Conservation (phyloP, 2,329 filamentous ascomycete species). For the Aspergillus pseudotamarii region DNA sequence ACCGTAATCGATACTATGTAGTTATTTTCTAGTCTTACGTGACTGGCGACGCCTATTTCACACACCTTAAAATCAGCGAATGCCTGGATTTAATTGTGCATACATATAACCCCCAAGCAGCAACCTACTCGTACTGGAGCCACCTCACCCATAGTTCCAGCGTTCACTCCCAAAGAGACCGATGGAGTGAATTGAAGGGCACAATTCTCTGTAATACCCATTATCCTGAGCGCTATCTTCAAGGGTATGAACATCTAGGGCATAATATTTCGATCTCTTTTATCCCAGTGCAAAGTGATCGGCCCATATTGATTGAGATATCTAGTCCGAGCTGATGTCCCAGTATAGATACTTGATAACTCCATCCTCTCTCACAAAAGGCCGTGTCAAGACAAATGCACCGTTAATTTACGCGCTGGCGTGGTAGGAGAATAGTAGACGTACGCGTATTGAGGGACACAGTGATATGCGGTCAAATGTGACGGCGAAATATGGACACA, state of each 20-base stretch:
- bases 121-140: background rate
- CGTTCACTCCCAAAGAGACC: background rate
- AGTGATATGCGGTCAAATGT: background rate
- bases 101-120: background rate
- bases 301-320: background rate
- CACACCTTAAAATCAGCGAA: background rate
- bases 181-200: background rate
- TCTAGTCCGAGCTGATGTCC: background rate
- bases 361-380: background rate
- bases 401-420: background rate
- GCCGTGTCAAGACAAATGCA: background rate
- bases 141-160: background rate
- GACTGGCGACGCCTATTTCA: background rate
- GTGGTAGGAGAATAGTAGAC: background rate
- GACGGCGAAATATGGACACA: background rate
- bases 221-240: background rate
- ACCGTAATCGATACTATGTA: background rate
- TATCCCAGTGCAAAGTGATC: background rate
- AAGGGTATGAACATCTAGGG: background rate
- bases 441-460: background rate
- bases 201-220: background rate
- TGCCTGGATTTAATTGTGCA: background rate
- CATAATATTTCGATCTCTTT: background rate
- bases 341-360: background rate
- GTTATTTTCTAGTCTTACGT: background rate